A percentile compares a stretch with the other conserved stretches of the same genome.
These are phyloP conservation scores for Rhododendron molle DNA, from an alignment of 148 eudicot genomes.

Conservation along the genomic window DNA sequence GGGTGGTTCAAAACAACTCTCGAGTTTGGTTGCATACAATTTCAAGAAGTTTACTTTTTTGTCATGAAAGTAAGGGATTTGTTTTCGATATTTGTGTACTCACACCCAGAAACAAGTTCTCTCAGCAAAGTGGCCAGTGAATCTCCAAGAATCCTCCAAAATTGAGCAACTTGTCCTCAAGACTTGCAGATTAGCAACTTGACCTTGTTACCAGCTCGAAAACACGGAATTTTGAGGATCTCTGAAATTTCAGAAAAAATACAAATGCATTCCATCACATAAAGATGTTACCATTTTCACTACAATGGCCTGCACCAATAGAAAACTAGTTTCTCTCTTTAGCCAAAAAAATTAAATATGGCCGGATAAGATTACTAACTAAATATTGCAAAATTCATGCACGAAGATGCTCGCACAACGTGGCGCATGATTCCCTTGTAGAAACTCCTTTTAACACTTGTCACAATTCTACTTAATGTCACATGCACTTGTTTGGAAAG, in stretches of 20 bases:
- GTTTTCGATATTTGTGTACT: not conserved
- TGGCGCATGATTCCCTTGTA: not conserved
- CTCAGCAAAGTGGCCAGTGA: not conserved
- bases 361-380: not conserved
- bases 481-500: not conserved
- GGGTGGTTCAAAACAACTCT: not conserved
- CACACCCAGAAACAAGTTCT: not conserved
- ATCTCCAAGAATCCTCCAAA: not conserved
- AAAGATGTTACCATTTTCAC: no score
- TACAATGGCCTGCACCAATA: not conserved
- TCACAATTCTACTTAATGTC: not conserved
- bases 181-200: not conserved
- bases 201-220: not conserved
- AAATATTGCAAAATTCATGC: not conserved
- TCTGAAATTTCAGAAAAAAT: not conserved
- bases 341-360: not conserved
- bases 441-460: not conserved
- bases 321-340: not conserved
- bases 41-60: not conserved
- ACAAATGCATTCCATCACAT: not conserved
- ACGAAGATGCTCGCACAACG: not conserved
- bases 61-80: not conserved
- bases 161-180: not conserved
- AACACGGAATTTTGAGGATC: not conserved
- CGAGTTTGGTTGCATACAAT: not conserved